Evolutionary conservation across 352 stramenopile species (phyloP).

Genomic region (Pythium phragmitis): DNA sequence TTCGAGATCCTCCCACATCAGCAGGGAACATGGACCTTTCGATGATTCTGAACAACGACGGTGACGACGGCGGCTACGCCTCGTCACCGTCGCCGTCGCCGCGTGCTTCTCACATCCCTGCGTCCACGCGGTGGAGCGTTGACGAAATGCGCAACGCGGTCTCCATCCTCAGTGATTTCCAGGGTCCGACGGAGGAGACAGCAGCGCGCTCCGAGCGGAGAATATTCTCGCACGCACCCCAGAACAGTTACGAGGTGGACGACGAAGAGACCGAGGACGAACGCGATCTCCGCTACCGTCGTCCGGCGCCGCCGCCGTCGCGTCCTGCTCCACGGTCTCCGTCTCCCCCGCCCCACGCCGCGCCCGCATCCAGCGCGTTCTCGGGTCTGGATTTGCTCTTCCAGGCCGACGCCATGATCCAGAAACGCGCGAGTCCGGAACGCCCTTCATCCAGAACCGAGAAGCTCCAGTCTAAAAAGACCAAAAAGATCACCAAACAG

Average conservation of each 20-base stretch:
- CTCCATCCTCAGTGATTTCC: slow-evolving; percentile 65
- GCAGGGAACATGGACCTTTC: slow-evolving; percentile 28
- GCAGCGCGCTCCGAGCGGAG: slow-evolving; percentile 2
- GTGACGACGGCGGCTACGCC: slow-evolving; percentile 26
- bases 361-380: slow-evolving; percentile 19
- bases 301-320: background rate
- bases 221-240: background rate
- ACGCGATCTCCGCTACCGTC: slow-evolving; percentile 8
- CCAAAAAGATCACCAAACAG: slow-evolving; percentile 4
- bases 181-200: slow-evolving; percentile 5
- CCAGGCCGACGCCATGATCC: slow-evolving; percentile 70
- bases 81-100: slow-evolving; percentile 12
- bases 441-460: background rate
- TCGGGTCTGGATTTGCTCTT: slow-evolving; percentile 61
- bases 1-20: background rate
- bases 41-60: slow-evolving; percentile 29
- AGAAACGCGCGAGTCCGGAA: slow-evolving; percentile 29
- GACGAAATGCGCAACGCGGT: slow-evolving; percentile 64
- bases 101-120: slow-evolving; percentile 4
- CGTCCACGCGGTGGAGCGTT: slow-evolving; percentile 34
- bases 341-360: slow-evolving; percentile 2
- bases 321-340: background rate
- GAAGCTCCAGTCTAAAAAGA: slow-evolving; percentile 8
- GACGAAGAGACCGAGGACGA: slow-evolving; percentile 29
- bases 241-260: slow-evolving; percentile 7